Percentiles rank a stretch among this genome's conserved stretches.
These are phyloP conservation scores for Calonectria pseudoturangicola DNA, from an alignment of 2,329 filamentous ascomycete species.

Conservation along the genomic window DNA sequence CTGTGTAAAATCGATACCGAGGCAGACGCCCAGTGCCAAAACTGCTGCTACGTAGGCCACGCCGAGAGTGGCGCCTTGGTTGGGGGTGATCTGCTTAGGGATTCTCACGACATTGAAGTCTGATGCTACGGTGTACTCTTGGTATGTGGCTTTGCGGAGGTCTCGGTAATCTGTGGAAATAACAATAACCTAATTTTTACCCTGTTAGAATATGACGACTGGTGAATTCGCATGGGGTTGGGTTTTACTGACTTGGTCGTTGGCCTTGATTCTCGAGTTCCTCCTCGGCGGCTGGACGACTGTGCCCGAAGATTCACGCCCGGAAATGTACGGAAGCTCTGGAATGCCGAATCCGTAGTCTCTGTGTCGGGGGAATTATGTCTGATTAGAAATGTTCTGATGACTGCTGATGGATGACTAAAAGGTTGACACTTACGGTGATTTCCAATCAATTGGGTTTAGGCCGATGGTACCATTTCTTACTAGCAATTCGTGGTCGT, in stretches of 20 bases:
- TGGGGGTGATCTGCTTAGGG: conserved; percentile 70
- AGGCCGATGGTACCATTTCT: conserved; percentile 79
- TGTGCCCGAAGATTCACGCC: conserved; percentile 80
- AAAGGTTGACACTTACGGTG: conserved; percentile 71
- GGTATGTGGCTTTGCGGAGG: conserved; percentile 81
- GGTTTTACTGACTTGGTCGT: conserved; percentile 68
- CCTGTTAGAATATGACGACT: neutral
- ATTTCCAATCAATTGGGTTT: conserved; percentile 87
- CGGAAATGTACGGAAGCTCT: conserved; percentile 79
- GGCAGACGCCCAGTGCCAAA: conserved; percentile 80
- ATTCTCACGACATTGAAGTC: conserved; percentile 79
- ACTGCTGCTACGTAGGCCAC: conserved; percentile 83
- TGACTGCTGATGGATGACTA: neutral
- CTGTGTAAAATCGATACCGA: conserved; percentile 79
- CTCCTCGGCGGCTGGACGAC: conserved; percentile 68
- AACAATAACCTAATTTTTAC: conserved; percentile 69
- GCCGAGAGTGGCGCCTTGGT: conserved; percentile 78
- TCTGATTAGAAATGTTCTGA: neutral
- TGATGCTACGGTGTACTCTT: conserved; percentile 80
- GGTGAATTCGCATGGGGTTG: neutral
- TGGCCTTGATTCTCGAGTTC: conserved; percentile 70
- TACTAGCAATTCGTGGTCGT: conserved; percentile 74
- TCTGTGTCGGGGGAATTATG: conserved; percentile 59
- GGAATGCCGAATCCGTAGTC: conserved; percentile 84
- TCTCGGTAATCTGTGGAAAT: conserved; percentile 86